Base-by-base conservation (phyloP, 192 early-diverging fungal species). In the Backusella luteola region DNA sequence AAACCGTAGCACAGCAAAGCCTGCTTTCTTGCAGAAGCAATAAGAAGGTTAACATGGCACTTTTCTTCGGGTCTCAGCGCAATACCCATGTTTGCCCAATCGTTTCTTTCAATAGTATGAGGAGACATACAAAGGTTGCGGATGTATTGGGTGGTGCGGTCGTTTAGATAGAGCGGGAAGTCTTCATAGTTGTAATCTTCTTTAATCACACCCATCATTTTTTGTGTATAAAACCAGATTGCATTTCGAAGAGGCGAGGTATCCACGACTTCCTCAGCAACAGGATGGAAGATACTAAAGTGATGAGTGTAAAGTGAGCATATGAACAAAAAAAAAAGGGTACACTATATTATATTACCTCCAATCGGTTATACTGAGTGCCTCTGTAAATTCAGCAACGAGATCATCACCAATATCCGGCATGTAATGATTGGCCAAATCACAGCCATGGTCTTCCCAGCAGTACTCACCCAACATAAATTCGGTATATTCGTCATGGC, bases 401-500 rank as follows among this genome's bases (percentile, higher is more conserved):
- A 90, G 73, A 8, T 73, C 66, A 44, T 90, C 87, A 41, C 89
- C 86, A 29, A 86, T 77, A 42, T 79, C 84, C 4, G 87, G 86
- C 12, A 90, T 75, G 63, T 75, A 88, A 41, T 86, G 81, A 6
- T 83, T 85, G 14, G 86, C 79, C 14, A 87, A 72, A 4, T 81
- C 80, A 4, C 80, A 85, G 3, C 87, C 89, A 53, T 90, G 86
- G 17, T 88, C 86, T 77, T 88, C 87, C 89, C 89, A 90, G 5
- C 85, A 80, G 76, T 87, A 90, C 42, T 90, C 87, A 23, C 81
- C 74, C 26, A 90, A 76, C 39, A 79, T 82, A 42, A 86, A 87
- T 56, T 85, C 84, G 0, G 53, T 69, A 49, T 84, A 80, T n/a
- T 79, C 76, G 26, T 63, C 77, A 15, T 81, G 76, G 17, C 77